Conservation (phyloP, 805 yeast genomes). For the Candida insectorum region DNA sequence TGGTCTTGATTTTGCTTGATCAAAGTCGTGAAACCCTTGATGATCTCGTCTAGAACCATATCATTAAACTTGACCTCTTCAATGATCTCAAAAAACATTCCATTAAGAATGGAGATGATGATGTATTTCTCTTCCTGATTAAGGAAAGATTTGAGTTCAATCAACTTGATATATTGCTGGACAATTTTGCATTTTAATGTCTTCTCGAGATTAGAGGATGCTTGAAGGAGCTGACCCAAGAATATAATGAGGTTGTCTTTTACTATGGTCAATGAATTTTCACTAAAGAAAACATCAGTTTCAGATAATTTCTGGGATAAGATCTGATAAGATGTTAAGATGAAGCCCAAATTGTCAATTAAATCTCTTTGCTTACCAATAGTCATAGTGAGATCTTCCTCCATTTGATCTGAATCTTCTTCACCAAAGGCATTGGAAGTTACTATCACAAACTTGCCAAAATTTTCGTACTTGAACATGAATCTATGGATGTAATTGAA, state of each 20-base stretch:
- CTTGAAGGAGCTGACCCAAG: constrained; percentile 65
- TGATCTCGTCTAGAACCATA: constrained; percentile 49
- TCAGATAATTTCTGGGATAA: constrained; percentile 9
- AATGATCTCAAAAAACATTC: constrained; percentile 43
- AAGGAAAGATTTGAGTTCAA: constrained; percentile 49
- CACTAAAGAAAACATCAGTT: constrained; percentile 9
- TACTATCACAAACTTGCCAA: constrained; percentile 37
- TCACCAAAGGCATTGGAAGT: constrained; percentile 17
- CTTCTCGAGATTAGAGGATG: constrained; percentile 65
- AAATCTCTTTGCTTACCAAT: constrained; percentile 57
- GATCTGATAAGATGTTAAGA: constrained; percentile 46
- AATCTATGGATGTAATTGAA: constrained; percentile 46
- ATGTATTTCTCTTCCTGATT: constrained; percentile 54
- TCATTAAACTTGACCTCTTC: constrained; percentile 37
- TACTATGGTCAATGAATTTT: constrained; percentile 39
- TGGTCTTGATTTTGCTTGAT: constrained; percentile 13
- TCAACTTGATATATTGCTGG: constrained; percentile 58
- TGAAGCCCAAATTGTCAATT: constrained; percentile 57
- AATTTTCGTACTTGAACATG: constrained; percentile 32
- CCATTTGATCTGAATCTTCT: constrained; percentile 12
- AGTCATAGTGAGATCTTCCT: constrained; percentile 32
- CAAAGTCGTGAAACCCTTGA: constrained; percentile 52
- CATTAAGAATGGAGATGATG: constrained; percentile 63
- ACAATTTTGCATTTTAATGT: constrained; percentile 66
- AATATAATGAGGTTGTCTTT: constrained; percentile 69